Evolutionary conservation across 345 rosid species (phyloP), one percentile per base, ranked within the genome.

Genomic region (Citrus unshiu): DNA sequence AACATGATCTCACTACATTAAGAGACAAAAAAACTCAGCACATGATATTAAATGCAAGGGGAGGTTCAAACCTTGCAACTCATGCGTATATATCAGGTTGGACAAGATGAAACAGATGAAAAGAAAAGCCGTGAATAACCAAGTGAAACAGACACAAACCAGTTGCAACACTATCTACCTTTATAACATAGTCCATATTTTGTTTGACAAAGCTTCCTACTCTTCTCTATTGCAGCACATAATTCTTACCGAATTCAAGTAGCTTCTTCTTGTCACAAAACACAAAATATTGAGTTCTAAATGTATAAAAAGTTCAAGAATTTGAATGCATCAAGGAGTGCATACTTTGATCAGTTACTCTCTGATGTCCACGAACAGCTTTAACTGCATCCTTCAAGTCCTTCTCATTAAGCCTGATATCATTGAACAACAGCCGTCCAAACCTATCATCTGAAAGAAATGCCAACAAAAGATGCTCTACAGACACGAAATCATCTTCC

Each of bases 271-370:
- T 29, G 9, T 63, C 67, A 29, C 8, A 29, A 5, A 14, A 6
- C 9, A 49, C 49, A 46, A 43, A 29, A 3, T 70, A 49, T 70
- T 16, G 37, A 43, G 21, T 10, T 62, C 21, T 13, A 59, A 34
- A 46, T 51, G 30, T 16, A n/a, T 7, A 1, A 57, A 39, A 73
- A 37, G 32, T 8, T 30, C 1, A 19, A 40, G 14, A 79, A 54
- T 16, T 54, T 18, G 58, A 54, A 54, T 18, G 58, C 58, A 54
- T 18, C 22, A 54, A 16, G 22, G 58, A 73, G 54, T 9, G 57
- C 46, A 35, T 91, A 94, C 98, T 87, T 81, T 91, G 99, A 91
- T 90, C 95, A 43, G 97, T 93, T 63, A 96, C 99, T 76, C 93
- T 85, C 73, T 96, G 99, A 83, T 89, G 89, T 80, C 98, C 98